phyloP scores from a whole-genome alignment of 1,284 basidiomycete genomes.

The Neotropicomus parvogracilis region DNA sequence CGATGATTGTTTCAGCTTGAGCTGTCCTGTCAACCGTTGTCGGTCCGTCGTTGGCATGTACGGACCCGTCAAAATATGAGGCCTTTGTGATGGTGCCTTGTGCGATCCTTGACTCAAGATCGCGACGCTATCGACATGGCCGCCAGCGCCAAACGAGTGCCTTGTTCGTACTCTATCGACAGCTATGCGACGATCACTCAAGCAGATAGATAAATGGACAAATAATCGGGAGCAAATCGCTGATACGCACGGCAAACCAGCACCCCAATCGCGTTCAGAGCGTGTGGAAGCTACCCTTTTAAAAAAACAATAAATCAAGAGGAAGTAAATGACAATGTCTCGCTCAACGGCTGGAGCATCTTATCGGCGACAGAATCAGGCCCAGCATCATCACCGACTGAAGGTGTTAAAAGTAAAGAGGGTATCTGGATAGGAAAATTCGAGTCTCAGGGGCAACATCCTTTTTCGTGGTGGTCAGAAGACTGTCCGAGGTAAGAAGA shows the following conservation, averaged over 20 bases:
- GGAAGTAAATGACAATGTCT: constrained; percentile 9
- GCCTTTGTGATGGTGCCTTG: too few relatives aligned
- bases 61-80: too few relatives aligned
- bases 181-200: constrained; percentile 6
- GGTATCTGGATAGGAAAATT: constrained; percentile 10
- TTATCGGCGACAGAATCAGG: constrained; percentile 10
- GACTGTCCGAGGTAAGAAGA: neutral
- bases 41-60: too few relatives aligned
- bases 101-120: too few relatives aligned
- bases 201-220: neutral
- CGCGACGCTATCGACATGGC: too few relatives aligned
- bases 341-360: constrained; percentile 16
- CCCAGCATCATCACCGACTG: constrained; percentile 7
- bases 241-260: constrained; percentile 23
- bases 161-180: constrained; percentile 18
- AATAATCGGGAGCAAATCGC: constrained; percentile 8
- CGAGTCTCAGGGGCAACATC: constrained; percentile 3
- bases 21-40: too few relatives aligned
- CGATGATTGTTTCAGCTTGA: too few relatives aligned
- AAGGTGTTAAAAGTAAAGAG: neutral
- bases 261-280: neutral
- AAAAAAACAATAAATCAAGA: neutral
- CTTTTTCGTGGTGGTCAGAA: constrained; percentile 2
- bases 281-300: neutral
- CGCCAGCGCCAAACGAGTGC: neutral